These are phyloP conservation scores for Monotropa hypopitys DNA, from an alignment of 179 eudicot genomes.

Conservation along the genomic window DNA sequence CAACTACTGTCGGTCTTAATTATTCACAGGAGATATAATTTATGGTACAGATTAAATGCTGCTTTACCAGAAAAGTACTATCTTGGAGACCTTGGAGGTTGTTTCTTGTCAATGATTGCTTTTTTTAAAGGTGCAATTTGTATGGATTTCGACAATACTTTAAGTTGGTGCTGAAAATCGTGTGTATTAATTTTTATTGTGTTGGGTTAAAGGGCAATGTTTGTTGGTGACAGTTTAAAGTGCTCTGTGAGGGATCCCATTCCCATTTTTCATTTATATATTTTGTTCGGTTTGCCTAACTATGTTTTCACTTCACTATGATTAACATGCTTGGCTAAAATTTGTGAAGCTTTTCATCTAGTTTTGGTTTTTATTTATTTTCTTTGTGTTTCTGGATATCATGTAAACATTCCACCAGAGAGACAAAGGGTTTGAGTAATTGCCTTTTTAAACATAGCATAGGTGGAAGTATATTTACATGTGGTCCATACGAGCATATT, in stretches of 20 bases:
- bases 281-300: neutral
- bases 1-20: neutral
- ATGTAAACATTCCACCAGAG: neutral
- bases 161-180: neutral
- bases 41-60: neutral
- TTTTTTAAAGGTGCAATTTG: neutral
- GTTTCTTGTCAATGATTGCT: neutral
- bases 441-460: neutral
- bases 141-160: neutral
- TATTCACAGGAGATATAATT: neutral
- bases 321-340: neutral
- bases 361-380: neutral
- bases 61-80: neutral
- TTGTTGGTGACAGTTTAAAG: neutral
- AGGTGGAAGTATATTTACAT: neutral
- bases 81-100: neutral
- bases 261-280: neutral
- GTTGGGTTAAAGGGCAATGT: neutral
- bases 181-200: neutral
- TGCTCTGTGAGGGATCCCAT: neutral
- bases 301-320: neutral
- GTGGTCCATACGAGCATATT: neutral
- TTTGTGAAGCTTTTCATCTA: neutral
- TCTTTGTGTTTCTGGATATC: neutral
- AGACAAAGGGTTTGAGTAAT: neutral